Evolutionary conservation across 2,329 filamentous ascomycete genomes (phyloP).

Genomic region (Epichloe elymi): DNA sequence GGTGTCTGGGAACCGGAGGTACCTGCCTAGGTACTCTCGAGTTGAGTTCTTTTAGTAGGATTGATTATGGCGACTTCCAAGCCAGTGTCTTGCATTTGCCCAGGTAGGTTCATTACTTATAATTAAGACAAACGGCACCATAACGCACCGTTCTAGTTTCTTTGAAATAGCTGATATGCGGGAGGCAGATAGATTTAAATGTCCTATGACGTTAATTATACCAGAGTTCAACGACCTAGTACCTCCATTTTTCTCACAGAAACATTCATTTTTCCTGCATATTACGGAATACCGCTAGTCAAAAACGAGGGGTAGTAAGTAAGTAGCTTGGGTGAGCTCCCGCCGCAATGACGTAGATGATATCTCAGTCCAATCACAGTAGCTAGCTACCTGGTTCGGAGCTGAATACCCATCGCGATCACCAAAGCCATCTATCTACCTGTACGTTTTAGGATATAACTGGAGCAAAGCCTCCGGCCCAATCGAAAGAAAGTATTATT

Average conservation of each 20-base stretch:
- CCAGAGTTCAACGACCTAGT: too few relatives aligned
- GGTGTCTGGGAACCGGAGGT: not conserved
- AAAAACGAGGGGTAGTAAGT: not conserved
- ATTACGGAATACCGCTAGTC: too few relatives aligned
- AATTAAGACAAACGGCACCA: not conserved
- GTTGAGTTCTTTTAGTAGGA: not conserved
- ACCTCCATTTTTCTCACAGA: not conserved
- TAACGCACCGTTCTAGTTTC: not conserved
- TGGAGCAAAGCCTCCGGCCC: not conserved
- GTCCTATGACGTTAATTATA: too few relatives aligned
- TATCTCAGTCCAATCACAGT: not conserved
- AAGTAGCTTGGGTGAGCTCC: slow-evolving; percentile 5
- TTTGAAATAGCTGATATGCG: too few relatives aligned
- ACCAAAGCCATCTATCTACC: not conserved
- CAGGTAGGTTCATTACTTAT: not conserved
- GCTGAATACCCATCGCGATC: too few relatives aligned
- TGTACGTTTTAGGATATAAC: not conserved
- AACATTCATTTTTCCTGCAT: not conserved
- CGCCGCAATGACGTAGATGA: slow-evolving; percentile 11
- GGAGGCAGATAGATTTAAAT: too few relatives aligned
- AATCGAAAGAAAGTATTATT: not conserved
- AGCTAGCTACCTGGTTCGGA: too few relatives aligned
- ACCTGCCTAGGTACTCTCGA: not conserved
- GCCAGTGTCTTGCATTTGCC: not conserved
- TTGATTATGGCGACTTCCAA: not conserved